Percentiles rank a stretch among this genome's conserved stretches.
These are phyloP conservation scores for Crepidotus variabilis DNA, from an alignment of 768 basidiomycete genomes.

Conservation along the genomic window DNA sequence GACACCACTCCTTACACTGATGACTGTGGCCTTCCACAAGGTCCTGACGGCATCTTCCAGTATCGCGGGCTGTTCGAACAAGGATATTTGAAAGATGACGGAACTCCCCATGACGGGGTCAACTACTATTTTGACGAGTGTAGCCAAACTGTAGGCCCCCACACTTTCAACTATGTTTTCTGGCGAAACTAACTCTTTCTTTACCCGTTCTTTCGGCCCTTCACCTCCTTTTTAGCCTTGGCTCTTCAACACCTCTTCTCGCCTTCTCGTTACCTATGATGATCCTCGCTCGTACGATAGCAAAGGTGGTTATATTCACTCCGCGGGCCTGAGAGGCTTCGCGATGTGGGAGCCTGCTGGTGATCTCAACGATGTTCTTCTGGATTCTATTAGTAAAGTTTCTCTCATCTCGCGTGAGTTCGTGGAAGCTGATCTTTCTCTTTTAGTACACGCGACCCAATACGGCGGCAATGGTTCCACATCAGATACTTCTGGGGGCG, in stretches of 20 bases:
- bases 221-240: slow-evolving; percentile 46
- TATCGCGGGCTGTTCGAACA: slow-evolving; percentile 60
- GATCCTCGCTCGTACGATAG: slow-evolving; percentile 53
- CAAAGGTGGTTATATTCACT: slow-evolving; percentile 60
- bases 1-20: slow-evolving; percentile 44
- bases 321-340: slow-evolving; percentile 57
- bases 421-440: slow-evolving; percentile 1
- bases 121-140: slow-evolving; percentile 57
- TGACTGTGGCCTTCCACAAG: slow-evolving; percentile 51
- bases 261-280: slow-evolving; percentile 66
- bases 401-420: neutral
- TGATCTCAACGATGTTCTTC: slow-evolving; percentile 55
- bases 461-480: slow-evolving; percentile 11
- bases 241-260: slow-evolving; percentile 51
- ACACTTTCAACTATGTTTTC: neutral
- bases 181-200: neutral
- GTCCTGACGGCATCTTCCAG: slow-evolving; percentile 54
- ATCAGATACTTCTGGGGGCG: slow-evolving; percentile 1
- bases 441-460: slow-evolving; percentile 21
- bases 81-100: slow-evolving; percentile 49
- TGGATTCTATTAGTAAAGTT: slow-evolving; percentile 52
- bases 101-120: slow-evolving; percentile 40
- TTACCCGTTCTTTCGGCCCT: slow-evolving; percentile 1
- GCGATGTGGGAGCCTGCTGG: slow-evolving; percentile 71
- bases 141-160: slow-evolving; percentile 61